Evolutionary conservation across 768 basidiomycete species (phyloP).

Genomic region (Cystofilobasidium macerans): DNA sequence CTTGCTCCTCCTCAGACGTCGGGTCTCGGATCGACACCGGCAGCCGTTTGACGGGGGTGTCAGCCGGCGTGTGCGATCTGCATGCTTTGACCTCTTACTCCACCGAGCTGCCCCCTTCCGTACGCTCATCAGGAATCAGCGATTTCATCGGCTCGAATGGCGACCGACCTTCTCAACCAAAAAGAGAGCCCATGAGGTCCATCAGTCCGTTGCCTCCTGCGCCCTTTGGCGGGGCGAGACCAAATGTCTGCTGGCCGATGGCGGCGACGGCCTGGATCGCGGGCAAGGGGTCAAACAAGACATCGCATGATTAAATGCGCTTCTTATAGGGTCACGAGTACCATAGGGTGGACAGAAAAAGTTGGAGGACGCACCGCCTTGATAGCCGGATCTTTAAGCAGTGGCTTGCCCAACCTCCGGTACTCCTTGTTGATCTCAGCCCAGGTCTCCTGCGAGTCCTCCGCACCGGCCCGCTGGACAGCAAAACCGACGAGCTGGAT

Average conservation of each 20-base stretch:
- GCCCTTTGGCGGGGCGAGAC: slow-evolving; percentile 62
- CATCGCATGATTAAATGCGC: no score
- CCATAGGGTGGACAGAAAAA: no score
- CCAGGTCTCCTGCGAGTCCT: slow-evolving; percentile 75
- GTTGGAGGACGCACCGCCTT: slow-evolving; percentile 45
- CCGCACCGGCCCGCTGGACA: slow-evolving; percentile 64
- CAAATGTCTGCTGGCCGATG: slow-evolving; percentile 51
- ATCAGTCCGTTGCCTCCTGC: slow-evolving; percentile 60
- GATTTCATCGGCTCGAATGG: no score
- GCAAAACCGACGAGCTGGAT: slow-evolving; percentile 75
- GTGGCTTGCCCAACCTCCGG: slow-evolving; percentile 47
- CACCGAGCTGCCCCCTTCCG: no score
- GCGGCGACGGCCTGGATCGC: slow-evolving; percentile 18
- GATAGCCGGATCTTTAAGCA: slow-evolving; percentile 35
- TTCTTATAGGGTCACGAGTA: no score
- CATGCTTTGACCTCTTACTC: no score
- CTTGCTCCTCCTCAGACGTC: no score
- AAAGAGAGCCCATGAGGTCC: slow-evolving; percentile 77
- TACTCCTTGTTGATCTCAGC: slow-evolving; percentile 41
- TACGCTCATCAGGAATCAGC: no score
- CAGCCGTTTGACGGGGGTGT: no score
- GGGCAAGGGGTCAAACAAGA: no score
- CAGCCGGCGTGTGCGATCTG: no score
- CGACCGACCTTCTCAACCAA: slow-evolving; percentile 59
- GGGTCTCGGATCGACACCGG: no score